A percentile compares a stretch with the other conserved stretches of the same genome.
phyloP scores from a whole-genome alignment of 306 rosid species.

The Acacia confusa region DNA sequence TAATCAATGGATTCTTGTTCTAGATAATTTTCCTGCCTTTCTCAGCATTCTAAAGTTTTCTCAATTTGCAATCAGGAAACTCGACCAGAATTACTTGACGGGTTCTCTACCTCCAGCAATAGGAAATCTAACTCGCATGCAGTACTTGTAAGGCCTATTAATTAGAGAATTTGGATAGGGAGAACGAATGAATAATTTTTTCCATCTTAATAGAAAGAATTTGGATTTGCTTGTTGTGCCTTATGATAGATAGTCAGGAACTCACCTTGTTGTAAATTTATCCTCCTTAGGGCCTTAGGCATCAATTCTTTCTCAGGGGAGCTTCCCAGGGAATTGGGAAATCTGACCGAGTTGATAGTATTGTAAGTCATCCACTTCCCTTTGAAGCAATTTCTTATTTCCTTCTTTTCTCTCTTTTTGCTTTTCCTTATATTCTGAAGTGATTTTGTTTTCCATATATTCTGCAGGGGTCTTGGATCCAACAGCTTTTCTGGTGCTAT shows the following conservation, averaged over 20 bases:
- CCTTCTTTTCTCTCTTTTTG: neutral
- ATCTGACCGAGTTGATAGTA: slow-evolving; percentile 41
- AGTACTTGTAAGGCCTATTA: slow-evolving; percentile 54
- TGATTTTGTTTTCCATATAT: neutral
- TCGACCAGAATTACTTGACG: slow-evolving; percentile 62
- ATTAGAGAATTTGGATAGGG: neutral
- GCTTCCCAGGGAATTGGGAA: slow-evolving; percentile 74
- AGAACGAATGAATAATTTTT: neutral
- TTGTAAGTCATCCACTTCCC: slow-evolving; percentile 49
- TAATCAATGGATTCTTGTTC: neutral
- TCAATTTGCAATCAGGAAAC: slow-evolving; percentile 43
- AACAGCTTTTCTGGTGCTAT: slow-evolving; percentile 79
- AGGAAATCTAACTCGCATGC: slow-evolving; percentile 67
- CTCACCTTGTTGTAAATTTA: slow-evolving; percentile 1
- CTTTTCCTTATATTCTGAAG: neutral
- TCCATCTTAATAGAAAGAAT: neutral
- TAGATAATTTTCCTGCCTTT: neutral
- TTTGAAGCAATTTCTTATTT: neutral
- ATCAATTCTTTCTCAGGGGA: slow-evolving; percentile 68
- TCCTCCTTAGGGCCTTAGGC: slow-evolving; percentile 51
- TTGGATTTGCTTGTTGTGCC: neutral
- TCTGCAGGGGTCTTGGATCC: slow-evolving; percentile 47
- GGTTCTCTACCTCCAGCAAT: slow-evolving; percentile 67
- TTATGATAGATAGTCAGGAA: neutral
- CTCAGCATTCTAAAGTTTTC: neutral